Evolutionary conservation across 2,329 filamentous ascomycete species (phyloP).

Genomic region (Clarireedia paspali): DNA sequence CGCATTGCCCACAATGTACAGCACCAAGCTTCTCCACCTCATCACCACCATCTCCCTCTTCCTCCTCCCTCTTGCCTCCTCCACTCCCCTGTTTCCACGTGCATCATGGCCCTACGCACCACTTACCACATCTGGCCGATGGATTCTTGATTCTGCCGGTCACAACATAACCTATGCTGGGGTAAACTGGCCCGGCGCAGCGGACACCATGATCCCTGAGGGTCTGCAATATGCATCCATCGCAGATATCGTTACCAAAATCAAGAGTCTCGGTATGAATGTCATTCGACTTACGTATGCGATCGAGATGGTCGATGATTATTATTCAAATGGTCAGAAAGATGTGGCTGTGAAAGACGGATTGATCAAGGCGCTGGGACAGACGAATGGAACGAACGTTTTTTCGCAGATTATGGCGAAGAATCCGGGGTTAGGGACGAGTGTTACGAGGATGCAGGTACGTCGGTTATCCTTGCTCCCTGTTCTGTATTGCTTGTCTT

Average conservation of each 20-base stretch:
- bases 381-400: constrained; percentile 43
- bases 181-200: constrained; percentile 54
- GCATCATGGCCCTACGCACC: constrained; percentile 5
- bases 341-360: constrained; percentile 12
- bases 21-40: neutral
- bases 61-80: neutral
- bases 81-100: neutral
- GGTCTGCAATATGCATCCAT: constrained; percentile 56
- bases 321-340: constrained; percentile 34
- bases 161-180: constrained; percentile 43
- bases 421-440: constrained; percentile 47
- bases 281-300: constrained; percentile 55
- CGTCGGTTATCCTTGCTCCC: neutral
- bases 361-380: constrained; percentile 41
- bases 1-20: neutral
- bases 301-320: constrained; percentile 56
- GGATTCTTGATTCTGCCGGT: constrained; percentile 24
- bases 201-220: constrained; percentile 57
- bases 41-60: neutral
- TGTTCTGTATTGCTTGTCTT: neutral
- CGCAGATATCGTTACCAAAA: constrained; percentile 43
- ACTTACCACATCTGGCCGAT: constrained; percentile 8
- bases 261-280: constrained; percentile 53
- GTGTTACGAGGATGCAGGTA: constrained; percentile 45
- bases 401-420: constrained; percentile 45